These are phyloP conservation scores for Pneumocystis wakefieldiae DNA, from an alignment of 1,139 yeast genomes.

Conservation along the genomic window DNA sequence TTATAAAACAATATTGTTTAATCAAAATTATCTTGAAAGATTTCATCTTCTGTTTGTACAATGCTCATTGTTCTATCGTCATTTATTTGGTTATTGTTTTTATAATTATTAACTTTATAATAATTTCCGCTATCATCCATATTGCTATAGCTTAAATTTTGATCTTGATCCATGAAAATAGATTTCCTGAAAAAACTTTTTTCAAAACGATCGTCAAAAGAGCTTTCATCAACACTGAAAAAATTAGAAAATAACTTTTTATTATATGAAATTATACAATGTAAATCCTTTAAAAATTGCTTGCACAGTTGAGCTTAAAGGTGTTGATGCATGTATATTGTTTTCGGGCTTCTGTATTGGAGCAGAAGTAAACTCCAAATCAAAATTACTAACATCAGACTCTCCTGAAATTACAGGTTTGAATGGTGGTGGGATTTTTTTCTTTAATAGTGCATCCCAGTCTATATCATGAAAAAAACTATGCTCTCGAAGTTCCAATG, in stretches of 20 bases:
- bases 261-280: conserved; percentile 34
- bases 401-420: conserved; percentile 85
- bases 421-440: conserved; percentile 93
- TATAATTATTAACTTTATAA: not conserved
- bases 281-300: conserved; percentile 71
- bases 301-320: conserved; percentile 84
- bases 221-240: conserved; percentile 62
- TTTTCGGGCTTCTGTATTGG: conserved; percentile 52
- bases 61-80: not conserved
- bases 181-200: conserved; percentile 12
- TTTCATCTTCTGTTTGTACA: not conserved
- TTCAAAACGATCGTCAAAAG: conserved; percentile 69
- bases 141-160: not conserved
- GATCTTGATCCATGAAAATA: not conserved
- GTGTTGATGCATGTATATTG: conserved; percentile 53
- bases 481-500: conserved; percentile 79
- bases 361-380: conserved; percentile 89
- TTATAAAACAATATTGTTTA: not conserved
- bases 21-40: not conserved
- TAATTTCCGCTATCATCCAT: not conserved
- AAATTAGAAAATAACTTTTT: not conserved
- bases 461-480: conserved; percentile 81
- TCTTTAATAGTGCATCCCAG: conserved; percentile 64
- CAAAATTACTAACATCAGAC: conserved; percentile 89
- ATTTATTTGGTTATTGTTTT: not conserved